These are phyloP conservation scores for Aspergillus nomiae DNA, from an alignment of 2,329 filamentous ascomycete genomes.

Conservation along the genomic window DNA sequence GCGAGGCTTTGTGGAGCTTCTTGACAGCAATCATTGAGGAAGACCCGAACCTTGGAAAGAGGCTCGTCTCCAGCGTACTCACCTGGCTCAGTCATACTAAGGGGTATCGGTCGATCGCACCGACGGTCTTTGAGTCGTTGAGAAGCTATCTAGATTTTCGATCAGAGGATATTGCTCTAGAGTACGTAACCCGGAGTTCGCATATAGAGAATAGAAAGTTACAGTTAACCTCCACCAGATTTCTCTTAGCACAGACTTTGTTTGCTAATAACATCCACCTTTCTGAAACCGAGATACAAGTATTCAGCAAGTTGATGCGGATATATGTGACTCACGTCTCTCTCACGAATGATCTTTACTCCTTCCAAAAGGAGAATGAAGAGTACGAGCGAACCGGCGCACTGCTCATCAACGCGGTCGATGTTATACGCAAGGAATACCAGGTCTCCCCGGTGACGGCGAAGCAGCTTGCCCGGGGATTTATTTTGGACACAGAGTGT, in stretches of 20 bases:
- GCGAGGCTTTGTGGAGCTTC: background rate
- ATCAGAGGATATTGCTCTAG: background rate
- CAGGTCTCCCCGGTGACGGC: background rate
- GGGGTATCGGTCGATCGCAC: background rate
- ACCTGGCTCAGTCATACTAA: background rate
- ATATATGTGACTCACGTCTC: background rate
- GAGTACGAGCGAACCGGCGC: background rate
- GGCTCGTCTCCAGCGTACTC: background rate
- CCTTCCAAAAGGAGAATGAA: background rate
- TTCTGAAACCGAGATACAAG: background rate
- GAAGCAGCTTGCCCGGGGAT: background rate
- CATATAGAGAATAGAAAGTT: too few relatives aligned
- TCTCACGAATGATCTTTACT: background rate
- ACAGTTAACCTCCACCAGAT: background rate
- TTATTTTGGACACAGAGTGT: background rate
- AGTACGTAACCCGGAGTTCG: background rate
- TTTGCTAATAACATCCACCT: background rate
- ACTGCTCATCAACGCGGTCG: background rate
- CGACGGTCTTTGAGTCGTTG: background rate
- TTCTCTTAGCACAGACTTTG: background rate
- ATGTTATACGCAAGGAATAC: background rate
- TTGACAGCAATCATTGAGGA: background rate
- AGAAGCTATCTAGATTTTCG: background rate
- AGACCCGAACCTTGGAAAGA: background rate
- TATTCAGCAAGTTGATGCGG: background rate